Percentiles rank a stretch among this genome's conserved stretches.
Evolutionary conservation across 805 yeast genomes (phyloP).

Genomic region (Saturnispora sanitii): DNA sequence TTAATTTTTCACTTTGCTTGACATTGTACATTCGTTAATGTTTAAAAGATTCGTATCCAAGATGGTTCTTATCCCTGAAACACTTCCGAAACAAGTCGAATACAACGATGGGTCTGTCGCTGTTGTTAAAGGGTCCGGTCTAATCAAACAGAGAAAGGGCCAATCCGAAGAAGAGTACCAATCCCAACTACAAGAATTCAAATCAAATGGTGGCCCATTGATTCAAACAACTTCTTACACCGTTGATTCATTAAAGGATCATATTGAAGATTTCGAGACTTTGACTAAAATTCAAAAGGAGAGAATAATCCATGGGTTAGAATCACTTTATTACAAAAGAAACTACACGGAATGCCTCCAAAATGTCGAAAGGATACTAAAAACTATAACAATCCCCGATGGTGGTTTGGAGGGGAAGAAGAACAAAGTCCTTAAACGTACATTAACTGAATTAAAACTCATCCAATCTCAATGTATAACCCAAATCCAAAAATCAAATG

Average conservation of each 20-base stretch:
- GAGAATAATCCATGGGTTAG: constrained; percentile 48
- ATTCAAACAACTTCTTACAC: constrained; percentile 7
- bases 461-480: constrained; percentile 32
- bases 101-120: constrained; percentile 32
- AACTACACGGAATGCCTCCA: constrained; percentile 43
- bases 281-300: constrained; percentile 47
- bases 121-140: constrained; percentile 38
- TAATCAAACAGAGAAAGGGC: constrained; percentile 47
- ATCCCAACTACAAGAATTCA: constrained; percentile 42
- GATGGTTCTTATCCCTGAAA: neutral
- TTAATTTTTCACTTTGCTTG: neutral
- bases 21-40: neutral
- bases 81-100: constrained; percentile 10
- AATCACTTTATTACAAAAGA: constrained; percentile 48
- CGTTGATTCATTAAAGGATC: constrained; percentile 15
- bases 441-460: constrained; percentile 40
- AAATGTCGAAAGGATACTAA: constrained; percentile 29
- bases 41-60: neutral
- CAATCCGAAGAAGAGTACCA: constrained; percentile 59
- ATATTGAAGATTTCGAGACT: constrained; percentile 14
- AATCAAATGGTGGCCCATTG: constrained; percentile 54
- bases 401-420: constrained; percentile 25
- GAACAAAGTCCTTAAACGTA: constrained; percentile 36
- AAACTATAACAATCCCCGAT: constrained; percentile 19
- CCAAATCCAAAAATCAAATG: constrained; percentile 8